Evolutionary conservation across 805 yeast species (phyloP).

Genomic region (Saturnispora besseyi): DNA sequence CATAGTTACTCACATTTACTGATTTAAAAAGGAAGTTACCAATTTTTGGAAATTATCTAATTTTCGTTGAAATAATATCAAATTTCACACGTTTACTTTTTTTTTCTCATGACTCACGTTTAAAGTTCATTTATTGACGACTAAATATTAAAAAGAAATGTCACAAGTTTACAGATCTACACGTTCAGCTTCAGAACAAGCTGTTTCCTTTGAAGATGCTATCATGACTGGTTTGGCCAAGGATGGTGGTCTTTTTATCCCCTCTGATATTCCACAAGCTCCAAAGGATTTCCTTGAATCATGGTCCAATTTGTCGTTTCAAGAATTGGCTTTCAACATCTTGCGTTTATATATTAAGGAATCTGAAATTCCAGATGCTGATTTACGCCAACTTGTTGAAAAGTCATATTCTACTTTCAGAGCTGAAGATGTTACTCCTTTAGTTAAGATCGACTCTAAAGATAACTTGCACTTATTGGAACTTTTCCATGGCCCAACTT

Average conservation of each 20-base stretch:
- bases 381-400: slow-evolving; percentile 50
- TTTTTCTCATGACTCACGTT: slow-evolving; percentile 1
- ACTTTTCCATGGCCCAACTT: slow-evolving; percentile 97
- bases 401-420: slow-evolving; percentile 89
- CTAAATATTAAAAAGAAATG: slow-evolving; percentile 6
- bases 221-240: slow-evolving; percentile 87
- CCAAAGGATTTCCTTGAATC: slow-evolving; percentile 41
- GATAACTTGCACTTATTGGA: slow-evolving; percentile 67
- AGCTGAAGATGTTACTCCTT: slow-evolving; percentile 79
- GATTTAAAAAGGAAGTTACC: too few relatives aligned
- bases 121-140: background rate
- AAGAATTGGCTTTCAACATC: slow-evolving; percentile 80
- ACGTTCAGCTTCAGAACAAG: slow-evolving; percentile 46
- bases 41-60: too few relatives aligned
- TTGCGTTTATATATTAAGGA: slow-evolving; percentile 67
- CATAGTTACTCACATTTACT: too few relatives aligned
- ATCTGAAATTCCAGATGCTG: slow-evolving; percentile 65
- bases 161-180: slow-evolving; percentile 72
- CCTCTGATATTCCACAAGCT: slow-evolving; percentile 68
- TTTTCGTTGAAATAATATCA: background rate
- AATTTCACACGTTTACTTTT: background rate
- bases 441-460: slow-evolving; percentile 42
- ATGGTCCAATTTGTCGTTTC: slow-evolving; percentile 73
- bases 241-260: slow-evolving; percentile 94
- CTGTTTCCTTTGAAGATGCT: slow-evolving; percentile 67